phyloP scores from a whole-genome alignment of 345 rosid species.

The Eucalyptus grandis region DNA sequence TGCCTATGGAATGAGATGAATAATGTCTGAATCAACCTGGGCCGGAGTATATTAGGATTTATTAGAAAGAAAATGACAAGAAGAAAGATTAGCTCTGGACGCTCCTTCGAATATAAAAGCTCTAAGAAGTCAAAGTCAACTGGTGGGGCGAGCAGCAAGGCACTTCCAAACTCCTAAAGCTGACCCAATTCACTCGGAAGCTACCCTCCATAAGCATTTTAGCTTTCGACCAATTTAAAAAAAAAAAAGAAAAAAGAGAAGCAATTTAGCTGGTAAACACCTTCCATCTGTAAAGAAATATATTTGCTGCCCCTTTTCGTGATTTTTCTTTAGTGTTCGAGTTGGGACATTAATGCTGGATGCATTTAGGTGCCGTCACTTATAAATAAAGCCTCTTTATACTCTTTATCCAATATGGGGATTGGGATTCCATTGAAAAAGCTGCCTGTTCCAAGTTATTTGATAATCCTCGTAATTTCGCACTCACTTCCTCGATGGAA shows the following conservation, averaged over 20 bases:
- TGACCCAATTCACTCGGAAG: conserved; percentile 24
- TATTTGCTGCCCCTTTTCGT: no score
- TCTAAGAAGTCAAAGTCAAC: conserved; percentile 42
- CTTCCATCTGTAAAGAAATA: background rate
- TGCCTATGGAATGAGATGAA: background rate
- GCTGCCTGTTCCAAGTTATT: background rate
- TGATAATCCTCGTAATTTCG: background rate
- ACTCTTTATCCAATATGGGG: background rate
- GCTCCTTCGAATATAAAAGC: conserved; percentile 9
- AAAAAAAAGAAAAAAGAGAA: accelerated
- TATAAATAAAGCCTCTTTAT: background rate
- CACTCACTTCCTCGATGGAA: background rate
- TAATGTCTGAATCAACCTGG: background rate
- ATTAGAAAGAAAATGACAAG: background rate
- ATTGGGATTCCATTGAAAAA: background rate
- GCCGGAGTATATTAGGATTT: background rate
- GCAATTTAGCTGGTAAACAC: background rate
- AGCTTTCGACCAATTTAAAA: no score
- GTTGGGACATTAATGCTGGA: background rate
- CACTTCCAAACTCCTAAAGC: conserved; percentile 39
- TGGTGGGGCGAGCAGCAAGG: conserved; percentile 55
- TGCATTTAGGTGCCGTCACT: background rate
- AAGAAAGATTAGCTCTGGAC: background rate
- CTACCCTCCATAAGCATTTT: conserved; percentile 7
- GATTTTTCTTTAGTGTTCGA: background rate